A percentile compares a stretch with the other conserved stretches of the same genome.
phyloP scores from a whole-genome alignment of 208 protist genomes.

The Porcisia deanei region DNA sequence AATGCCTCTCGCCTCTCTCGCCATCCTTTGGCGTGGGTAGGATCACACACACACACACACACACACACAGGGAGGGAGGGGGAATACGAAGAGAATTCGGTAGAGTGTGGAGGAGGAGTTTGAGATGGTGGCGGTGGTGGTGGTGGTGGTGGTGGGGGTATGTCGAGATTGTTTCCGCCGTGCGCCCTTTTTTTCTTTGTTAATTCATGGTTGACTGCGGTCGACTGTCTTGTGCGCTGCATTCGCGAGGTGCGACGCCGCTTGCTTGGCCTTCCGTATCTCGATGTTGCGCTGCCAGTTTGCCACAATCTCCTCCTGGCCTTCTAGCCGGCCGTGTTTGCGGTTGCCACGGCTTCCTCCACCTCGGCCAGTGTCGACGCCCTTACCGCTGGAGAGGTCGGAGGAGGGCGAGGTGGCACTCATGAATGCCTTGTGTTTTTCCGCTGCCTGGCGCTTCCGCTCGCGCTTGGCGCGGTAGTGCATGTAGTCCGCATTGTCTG shows the following conservation, averaged over 20 bases:
- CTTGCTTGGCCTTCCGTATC: constrained; percentile 48
- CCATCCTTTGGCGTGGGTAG: no score
- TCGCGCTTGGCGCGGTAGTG: constrained; percentile 63
- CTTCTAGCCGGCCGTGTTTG: constrained; percentile 18
- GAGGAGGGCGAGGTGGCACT: neutral
- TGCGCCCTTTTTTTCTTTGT: neutral
- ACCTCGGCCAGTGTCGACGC: neutral
- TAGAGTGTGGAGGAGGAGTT: neutral
- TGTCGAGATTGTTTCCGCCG: neutral
- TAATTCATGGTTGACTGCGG: neutral
- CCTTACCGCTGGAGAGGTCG: neutral
- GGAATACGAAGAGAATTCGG: neutral
- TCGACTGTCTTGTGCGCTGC: constrained; percentile 19
- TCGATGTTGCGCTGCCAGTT: constrained; percentile 67
- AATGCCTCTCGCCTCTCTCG: no score
- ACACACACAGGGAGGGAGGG: neutral
- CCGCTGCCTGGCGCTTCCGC: constrained; percentile 49
- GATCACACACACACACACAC: neutral
- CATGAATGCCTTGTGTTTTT: constrained; percentile 14
- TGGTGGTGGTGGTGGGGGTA: neutral
- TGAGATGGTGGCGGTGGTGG: neutral
- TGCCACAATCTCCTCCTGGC: constrained; percentile 52
- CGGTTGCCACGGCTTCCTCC: constrained; percentile 8
- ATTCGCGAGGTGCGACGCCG: constrained; percentile 43
- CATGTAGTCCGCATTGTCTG: constrained; percentile 73